Conservation (phyloP, 179 eudicot species). For the Nepenthes alata region DNA sequence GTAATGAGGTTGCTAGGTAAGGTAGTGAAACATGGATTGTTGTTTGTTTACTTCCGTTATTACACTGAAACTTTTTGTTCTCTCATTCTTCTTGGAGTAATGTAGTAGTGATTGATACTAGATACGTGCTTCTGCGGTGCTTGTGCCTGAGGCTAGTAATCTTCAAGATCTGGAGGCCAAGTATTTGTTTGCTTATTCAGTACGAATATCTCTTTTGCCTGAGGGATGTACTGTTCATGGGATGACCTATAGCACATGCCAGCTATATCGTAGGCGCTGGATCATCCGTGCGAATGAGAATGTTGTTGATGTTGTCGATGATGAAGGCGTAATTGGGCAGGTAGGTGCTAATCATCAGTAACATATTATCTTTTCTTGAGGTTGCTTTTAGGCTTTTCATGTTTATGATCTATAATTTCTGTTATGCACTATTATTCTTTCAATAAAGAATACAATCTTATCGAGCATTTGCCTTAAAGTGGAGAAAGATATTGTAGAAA, state of each 20-base stretch:
- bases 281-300: constrained; percentile 45
- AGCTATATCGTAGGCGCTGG: constrained; percentile 77
- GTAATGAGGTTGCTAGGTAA: too few species aligned
- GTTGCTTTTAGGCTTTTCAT: neutral
- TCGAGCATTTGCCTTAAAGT: too few species aligned
- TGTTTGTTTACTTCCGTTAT: neutral
- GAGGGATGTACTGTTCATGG: constrained; percentile 69
- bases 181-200: constrained; percentile 58
- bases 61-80: neutral
- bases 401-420: too few species aligned
- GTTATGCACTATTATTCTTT: too few species aligned
- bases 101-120: constrained; percentile 8
- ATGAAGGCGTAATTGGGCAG: constrained; percentile 86
- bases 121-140: constrained; percentile 90
- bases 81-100: neutral
- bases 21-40: neutral
- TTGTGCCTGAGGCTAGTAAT: constrained; percentile 63
- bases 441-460: too few species aligned
- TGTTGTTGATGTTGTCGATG: constrained; percentile 34
- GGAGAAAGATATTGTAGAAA: too few species aligned
- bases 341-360: constrained; percentile 19
- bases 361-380: neutral
- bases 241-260: constrained; percentile 52
- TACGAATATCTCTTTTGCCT: constrained; percentile 76
- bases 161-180: constrained; percentile 15